Conservation (phyloP, 148 eudicot species). For the Rhododendron vialii region DNA sequence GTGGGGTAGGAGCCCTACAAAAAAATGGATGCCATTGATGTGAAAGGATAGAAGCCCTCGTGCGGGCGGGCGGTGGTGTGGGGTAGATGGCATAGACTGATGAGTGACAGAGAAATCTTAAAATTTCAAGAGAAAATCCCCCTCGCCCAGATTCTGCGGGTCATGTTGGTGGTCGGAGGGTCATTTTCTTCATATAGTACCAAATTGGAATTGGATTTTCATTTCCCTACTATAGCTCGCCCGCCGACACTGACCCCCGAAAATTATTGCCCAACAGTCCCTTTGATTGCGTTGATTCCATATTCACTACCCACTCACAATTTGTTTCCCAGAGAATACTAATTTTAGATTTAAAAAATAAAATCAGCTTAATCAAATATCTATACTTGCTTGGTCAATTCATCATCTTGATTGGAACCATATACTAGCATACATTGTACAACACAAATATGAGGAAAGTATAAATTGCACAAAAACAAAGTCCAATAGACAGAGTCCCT, state of each 20-base stretch:
- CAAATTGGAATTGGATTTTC: not conserved
- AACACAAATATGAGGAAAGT: too few relatives aligned
- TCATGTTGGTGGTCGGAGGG: not conserved
- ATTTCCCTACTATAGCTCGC: not conserved
- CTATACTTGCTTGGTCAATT: too few relatives aligned
- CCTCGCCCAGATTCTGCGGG: not conserved
- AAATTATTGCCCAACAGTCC: not conserved
- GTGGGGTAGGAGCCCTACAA: not conserved
- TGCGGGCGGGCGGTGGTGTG: not conserved
- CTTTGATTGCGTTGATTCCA: not conserved
- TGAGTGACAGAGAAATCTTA: not conserved
- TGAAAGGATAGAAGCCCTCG: not conserved
- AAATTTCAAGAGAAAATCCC: not conserved
- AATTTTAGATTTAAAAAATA: too few relatives aligned
- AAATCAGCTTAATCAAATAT: too few relatives aligned
- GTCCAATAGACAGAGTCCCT: too few relatives aligned
- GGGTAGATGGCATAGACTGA: not conserved
- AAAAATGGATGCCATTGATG: not conserved
- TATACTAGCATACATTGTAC: too few relatives aligned
- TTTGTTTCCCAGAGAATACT: too few relatives aligned
- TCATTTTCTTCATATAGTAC: not conserved
- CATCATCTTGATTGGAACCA: too few relatives aligned
- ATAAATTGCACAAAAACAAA: too few relatives aligned
- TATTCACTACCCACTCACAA: not conserved
- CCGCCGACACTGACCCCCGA: not conserved